Conservation (phyloP, 352 stramenopile genomes). For the Pythium aphanidermatum region DNA sequence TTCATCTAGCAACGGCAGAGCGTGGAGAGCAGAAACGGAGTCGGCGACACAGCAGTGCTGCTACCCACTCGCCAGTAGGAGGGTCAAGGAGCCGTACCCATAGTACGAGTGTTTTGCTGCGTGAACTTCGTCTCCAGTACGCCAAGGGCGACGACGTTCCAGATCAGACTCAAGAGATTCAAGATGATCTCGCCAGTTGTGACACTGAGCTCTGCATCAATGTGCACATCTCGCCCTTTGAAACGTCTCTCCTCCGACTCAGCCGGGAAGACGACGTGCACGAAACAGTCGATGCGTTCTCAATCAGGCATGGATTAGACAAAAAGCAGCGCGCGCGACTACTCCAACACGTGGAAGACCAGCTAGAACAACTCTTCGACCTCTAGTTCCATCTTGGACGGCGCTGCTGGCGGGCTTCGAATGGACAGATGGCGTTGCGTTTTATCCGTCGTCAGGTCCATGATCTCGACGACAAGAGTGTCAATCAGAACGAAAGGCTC, state of each 20-base stretch:
- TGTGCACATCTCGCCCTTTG: conserved; percentile 27
- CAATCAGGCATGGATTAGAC: conserved; percentile 21
- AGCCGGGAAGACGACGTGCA: conserved; percentile 25
- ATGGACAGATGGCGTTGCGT: conserved; percentile 48
- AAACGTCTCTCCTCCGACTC: conserved; percentile 34
- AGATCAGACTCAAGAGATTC: background rate
- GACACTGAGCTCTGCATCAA: conserved; percentile 24
- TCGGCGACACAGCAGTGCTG: background rate
- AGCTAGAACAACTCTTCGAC: conserved; percentile 64
- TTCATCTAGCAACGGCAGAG: conserved; percentile 34
- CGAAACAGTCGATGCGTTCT: conserved; percentile 23
- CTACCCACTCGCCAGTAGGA: too few relatives aligned
- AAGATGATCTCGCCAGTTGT: too few relatives aligned
- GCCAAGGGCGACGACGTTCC: background rate
- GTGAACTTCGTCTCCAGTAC: conserved; percentile 6
- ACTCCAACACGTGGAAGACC: conserved; percentile 18
- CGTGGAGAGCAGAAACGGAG: conserved; percentile 2
- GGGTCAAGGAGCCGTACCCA: too few relatives aligned
- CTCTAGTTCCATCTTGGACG: conserved; percentile 49
- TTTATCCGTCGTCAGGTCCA: conserved; percentile 60
- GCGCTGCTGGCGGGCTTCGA: conserved; percentile 22
- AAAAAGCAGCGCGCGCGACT: conserved; percentile 25
- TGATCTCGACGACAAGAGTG: conserved; percentile 61
- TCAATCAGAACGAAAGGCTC: conserved; percentile 54
- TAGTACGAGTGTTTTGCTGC: background rate